Evolutionary conservation across 805 yeast species (phyloP).

Genomic region (Metschnikowia gelsemii): DNA sequence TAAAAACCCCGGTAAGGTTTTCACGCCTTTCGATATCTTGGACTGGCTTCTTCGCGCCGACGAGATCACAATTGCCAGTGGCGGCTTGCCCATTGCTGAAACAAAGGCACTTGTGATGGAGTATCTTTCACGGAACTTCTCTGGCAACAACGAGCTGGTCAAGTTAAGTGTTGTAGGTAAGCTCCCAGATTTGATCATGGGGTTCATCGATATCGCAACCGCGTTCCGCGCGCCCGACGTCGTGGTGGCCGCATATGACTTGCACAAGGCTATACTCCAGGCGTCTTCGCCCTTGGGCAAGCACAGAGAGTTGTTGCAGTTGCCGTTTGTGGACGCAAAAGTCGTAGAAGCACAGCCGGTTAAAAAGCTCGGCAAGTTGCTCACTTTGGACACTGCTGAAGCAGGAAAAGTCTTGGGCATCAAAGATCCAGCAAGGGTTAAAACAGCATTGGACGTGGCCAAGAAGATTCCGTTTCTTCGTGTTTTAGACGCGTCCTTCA

Average conservation of each 20-base stretch:
- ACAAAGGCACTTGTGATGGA: constrained; percentile 52
- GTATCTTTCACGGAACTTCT: constrained; percentile 55
- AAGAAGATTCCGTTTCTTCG: constrained; percentile 65
- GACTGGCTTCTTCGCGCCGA: constrained; percentile 62
- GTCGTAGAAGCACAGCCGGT: constrained; percentile 46
- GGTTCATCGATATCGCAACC: constrained; percentile 77
- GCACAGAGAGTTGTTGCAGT: constrained; percentile 70
- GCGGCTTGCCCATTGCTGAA: constrained; percentile 44
- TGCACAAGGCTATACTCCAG: constrained; percentile 71
- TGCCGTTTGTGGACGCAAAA: constrained; percentile 65
- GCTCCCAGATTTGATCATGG: constrained; percentile 64
- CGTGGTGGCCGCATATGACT: constrained; percentile 56
- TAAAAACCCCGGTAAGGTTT: constrained; percentile 64
- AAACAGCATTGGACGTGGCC: constrained; percentile 55
- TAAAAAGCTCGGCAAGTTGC: constrained; percentile 66
- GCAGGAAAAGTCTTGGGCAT: constrained; percentile 58
- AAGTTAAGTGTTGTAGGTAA: constrained; percentile 59
- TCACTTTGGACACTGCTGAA: constrained; percentile 56
- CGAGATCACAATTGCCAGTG: constrained; percentile 54
- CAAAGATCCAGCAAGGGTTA: constrained; percentile 43
- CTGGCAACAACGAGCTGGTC: constrained; percentile 28
- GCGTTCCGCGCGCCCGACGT: constrained; percentile 73
- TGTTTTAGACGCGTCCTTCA: constrained; percentile 67
- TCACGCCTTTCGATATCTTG: constrained; percentile 56
- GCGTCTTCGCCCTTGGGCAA: constrained; percentile 59